These are phyloP conservation scores for Blastobotrys attinorum DNA, from an alignment of 805 yeast genomes.

Conservation along the genomic window DNA sequence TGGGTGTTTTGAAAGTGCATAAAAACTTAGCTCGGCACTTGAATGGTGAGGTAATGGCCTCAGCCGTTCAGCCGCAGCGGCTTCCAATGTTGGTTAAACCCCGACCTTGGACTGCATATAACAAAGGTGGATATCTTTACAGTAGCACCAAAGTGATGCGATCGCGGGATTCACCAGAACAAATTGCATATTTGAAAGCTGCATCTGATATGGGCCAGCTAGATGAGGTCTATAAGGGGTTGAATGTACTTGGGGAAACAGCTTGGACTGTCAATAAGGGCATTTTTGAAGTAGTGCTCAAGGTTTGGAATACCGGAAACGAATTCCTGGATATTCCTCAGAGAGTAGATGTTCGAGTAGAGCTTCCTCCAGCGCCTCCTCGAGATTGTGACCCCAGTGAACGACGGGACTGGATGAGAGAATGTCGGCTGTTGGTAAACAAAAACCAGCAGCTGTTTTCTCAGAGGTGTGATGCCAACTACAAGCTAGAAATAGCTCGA, in stretches of 20 bases:
- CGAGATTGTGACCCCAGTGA: slow-evolving; percentile 63
- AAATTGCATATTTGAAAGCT: slow-evolving; percentile 76
- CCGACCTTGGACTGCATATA: slow-evolving; percentile 76
- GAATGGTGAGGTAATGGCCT: slow-evolving; percentile 56
- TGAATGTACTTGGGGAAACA: slow-evolving; percentile 78
- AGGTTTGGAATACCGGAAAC: slow-evolving; percentile 84
- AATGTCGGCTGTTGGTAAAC: slow-evolving; percentile 48
- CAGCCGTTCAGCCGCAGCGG: slow-evolving; percentile 70
- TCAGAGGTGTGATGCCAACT: slow-evolving; percentile 87
- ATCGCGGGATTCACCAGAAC: slow-evolving; percentile 81
- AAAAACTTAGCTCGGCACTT: slow-evolving; percentile 56
- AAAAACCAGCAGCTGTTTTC: slow-evolving; percentile 67
- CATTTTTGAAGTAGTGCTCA: slow-evolving; percentile 58
- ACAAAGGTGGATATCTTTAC: slow-evolving; percentile 77
- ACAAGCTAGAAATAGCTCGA: slow-evolving; percentile 90
- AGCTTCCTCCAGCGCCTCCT: slow-evolving; percentile 52
- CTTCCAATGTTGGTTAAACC: slow-evolving; percentile 92
- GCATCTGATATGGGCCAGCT: slow-evolving; percentile 66
- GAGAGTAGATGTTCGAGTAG: slow-evolving; percentile 35
- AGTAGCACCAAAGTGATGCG: slow-evolving; percentile 60
- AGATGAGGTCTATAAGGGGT: slow-evolving; percentile 63
- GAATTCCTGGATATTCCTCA: slow-evolving; percentile 66
- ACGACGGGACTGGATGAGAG: slow-evolving; percentile 58
- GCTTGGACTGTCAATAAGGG: slow-evolving; percentile 86
- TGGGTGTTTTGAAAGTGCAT: slow-evolving; percentile 78